Conservation (phyloP, 345 rosid genomes). For the Boechera divaricarpa region DNA sequence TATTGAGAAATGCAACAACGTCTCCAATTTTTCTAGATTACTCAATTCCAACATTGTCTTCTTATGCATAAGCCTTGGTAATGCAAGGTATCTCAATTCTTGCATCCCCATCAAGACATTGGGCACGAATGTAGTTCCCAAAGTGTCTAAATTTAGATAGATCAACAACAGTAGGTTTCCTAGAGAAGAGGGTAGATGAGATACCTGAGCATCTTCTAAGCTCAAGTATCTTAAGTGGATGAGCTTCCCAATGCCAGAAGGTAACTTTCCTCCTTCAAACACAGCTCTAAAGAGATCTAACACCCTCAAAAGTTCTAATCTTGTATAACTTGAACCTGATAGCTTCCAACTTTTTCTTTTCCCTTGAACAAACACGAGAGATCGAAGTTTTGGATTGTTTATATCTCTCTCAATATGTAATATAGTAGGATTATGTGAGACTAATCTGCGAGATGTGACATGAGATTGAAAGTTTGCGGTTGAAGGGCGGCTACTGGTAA, state of each 20-base stretch:
- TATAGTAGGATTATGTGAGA: background rate
- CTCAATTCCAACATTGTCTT: conserved; percentile 1
- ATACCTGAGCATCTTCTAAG: background rate
- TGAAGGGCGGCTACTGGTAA: rapidly evolving
- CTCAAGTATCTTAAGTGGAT: conserved; percentile 41
- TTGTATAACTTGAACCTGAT: background rate
- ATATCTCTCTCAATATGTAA: background rate
- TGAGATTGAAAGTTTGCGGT: background rate
- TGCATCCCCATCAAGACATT: conserved; percentile 13
- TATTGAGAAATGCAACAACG: background rate
- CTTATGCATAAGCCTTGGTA: rapidly evolving
- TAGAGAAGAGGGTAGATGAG: conserved; percentile 37
- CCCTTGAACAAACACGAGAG: background rate
- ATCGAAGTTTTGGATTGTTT: conserved; percentile 13
- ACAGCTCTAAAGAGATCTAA: conserved; percentile 33
- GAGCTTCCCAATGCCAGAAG: conserved; percentile 38
- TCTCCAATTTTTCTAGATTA: conserved; percentile 5
- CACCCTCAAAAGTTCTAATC: conserved; percentile 39
- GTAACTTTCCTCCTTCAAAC: conserved; percentile 9
- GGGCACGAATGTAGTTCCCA: background rate
- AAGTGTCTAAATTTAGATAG: background rate
- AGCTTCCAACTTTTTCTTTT: background rate
- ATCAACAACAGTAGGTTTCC: conserved; percentile 7
- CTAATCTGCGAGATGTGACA: conserved; percentile 32
- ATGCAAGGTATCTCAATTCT: background rate